A percentile compares a stretch with the other conserved stretches of the same genome.
Conservation (phyloP, 1,139 yeast species). For the Geotrichum restrictum region DNA sequence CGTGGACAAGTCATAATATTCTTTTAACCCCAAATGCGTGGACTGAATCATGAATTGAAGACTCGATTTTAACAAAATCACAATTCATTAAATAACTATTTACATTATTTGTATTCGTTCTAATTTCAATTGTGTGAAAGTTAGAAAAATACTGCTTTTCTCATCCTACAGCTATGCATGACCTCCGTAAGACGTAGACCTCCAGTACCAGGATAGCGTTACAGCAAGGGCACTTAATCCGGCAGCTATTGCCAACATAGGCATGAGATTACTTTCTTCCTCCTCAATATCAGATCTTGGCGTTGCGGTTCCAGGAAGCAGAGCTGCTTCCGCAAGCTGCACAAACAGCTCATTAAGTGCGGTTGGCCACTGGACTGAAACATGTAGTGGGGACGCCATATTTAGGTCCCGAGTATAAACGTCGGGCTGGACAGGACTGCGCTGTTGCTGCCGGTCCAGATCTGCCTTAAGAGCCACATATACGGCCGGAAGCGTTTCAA, state of each 20-base stretch:
- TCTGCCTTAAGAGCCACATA: slow-evolving; percentile 94
- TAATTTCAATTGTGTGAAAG: not conserved
- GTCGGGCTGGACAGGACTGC: slow-evolving; percentile 84
- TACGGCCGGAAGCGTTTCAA: slow-evolving; percentile 73
- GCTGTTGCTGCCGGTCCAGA: slow-evolving; percentile 87
- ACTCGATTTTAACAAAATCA: too few species aligned
- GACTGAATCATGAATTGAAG: too few species aligned
- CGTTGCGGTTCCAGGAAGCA: slow-evolving; percentile 70
- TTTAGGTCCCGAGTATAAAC: slow-evolving; percentile 65
- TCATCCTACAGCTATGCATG: too few species aligned
- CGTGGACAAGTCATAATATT: too few species aligned
- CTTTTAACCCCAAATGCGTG: too few species aligned
- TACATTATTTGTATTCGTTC: too few species aligned
- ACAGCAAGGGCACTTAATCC: slow-evolving; percentile 25
- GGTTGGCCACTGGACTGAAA: slow-evolving; percentile 84
- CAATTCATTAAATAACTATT: too few species aligned
- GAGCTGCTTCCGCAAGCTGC: slow-evolving; percentile 85
- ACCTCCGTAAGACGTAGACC: slow-evolving; percentile 14
- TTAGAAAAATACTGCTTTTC: too few species aligned
- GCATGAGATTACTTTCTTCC: slow-evolving; percentile 47
- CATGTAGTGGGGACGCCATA: slow-evolving; percentile 77
- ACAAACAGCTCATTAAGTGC: slow-evolving; percentile 80
- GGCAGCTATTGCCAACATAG: slow-evolving; percentile 35
- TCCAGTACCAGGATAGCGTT: slow-evolving; percentile 23
- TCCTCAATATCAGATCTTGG: slow-evolving; percentile 75